Evolutionary conservation across 306 rosid genomes (phyloP).

Genomic region (Cicer pinnatifidum): DNA sequence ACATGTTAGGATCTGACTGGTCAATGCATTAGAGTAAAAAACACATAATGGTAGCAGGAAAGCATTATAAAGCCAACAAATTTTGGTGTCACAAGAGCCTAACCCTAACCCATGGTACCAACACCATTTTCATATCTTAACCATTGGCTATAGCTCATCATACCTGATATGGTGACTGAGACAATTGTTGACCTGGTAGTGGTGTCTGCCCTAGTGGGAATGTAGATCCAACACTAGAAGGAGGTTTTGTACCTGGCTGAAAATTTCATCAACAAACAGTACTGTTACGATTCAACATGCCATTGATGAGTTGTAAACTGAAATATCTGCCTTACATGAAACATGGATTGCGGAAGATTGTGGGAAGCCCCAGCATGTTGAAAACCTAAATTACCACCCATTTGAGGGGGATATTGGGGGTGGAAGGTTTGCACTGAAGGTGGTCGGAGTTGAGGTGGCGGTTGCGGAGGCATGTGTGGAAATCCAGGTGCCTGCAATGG

Average conservation of each 20-base stretch:
- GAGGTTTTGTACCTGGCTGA: conserved; percentile 77
- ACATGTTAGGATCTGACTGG: conserved; percentile 37
- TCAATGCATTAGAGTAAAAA: conserved; percentile 25
- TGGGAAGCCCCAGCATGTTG: conserved; percentile 77
- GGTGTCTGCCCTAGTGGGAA: conserved; percentile 72
- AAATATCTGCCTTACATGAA: conserved; percentile 74
- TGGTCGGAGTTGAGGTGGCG: conserved; percentile 77
- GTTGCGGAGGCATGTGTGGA: conserved; percentile 71
- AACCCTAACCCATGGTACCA: neutral
- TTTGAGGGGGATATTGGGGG: conserved; percentile 76
- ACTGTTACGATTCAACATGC: conserved; percentile 27
- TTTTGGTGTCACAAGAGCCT: conserved; percentile 22
- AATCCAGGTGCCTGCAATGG: conserved; percentile 72
- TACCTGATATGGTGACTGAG: conserved; percentile 84
- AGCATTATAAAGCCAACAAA: conserved; percentile 34
- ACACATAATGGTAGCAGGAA: conserved; percentile 21
- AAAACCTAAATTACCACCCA: conserved; percentile 67
- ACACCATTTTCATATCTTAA: neutral
- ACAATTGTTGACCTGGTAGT: conserved; percentile 68
- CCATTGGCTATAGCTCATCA: conserved; percentile 21
- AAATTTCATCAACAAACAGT: conserved; percentile 44
- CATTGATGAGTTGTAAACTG: conserved; percentile 38
- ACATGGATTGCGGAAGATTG: conserved; percentile 72
- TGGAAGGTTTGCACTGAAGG: conserved; percentile 66
- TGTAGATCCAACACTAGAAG: conserved; percentile 64